Evolutionary conservation across 495 filamentous ascomycete genomes (phyloP), one percentile per base, ranked within the genome.

Genomic region (Sporormia fimetaria): DNA sequence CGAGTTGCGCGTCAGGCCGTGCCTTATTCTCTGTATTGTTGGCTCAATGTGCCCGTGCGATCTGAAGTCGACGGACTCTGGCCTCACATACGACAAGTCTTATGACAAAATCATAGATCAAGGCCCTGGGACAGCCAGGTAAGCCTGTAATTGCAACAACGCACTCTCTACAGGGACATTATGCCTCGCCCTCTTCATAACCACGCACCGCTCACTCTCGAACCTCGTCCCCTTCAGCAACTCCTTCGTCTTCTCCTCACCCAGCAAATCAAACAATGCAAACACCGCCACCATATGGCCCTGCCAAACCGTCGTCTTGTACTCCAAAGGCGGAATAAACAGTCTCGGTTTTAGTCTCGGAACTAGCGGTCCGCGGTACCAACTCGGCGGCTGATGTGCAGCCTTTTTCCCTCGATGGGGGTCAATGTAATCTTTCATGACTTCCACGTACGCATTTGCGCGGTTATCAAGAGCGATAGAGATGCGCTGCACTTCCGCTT

Each of bases 101-200:
- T n/a, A n/a, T n/a, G n/a, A n/a, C n/a, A n/a, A n/a, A n/a, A n/a
- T n/a, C n/a, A n/a, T n/a, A n/a, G n/a, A n/a, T n/a, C n/a, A n/a
- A n/a, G 40, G 33, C 35, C 44, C 41, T 4, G 43, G 37, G 14
- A 24, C n/a, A 6, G 43, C 43, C 7, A 80, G 21, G 46, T 72
- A 83, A 0, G 70, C 75, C 47, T 83, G 72, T 11, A 87, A 52
- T 50, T 74, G 78, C 81, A 81, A 84, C 28, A 88, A 49, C 28
- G 64, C 54, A 47, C 73, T 33, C 57, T 84, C 67, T 28, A 75
- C 44, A 6, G 68, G 51, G 6, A 71, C 37, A 1, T 70, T 76
- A 46, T 17, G 57, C 54, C 30, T 21, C 10, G 29, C 40, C 12
- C 33, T 37, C 33, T 27, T 54, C 43, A 73, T 49, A 33, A 68